Base-by-base conservation (phyloP, 2,329 filamentous ascomycete genomes). In the Stemphylium lycopersici region DNA sequence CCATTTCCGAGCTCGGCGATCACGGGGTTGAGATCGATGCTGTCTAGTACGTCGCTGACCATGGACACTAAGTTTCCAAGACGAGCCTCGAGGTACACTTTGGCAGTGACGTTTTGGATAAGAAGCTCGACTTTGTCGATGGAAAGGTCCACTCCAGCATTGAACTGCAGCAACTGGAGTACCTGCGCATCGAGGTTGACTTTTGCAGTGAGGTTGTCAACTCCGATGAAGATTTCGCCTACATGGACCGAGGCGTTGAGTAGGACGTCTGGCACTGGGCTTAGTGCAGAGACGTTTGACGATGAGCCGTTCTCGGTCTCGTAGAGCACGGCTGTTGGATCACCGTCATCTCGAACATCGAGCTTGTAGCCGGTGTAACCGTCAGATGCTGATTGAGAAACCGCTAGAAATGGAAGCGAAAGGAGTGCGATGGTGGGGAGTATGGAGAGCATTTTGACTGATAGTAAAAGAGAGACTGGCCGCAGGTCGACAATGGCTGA, bases 121-220 rank as follows among this genome's bases (percentile, higher is more conserved):
- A 75, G 75, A 10, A 87, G 76, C 37, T 77, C 71, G 39, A 87
- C 84, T 43, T 81, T 77, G 62, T 85, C 81, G 73, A 87, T 83
- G 45, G 78, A 81, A 2, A 83, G 78, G 65, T 84, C 82, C 33
- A 87, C 84, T 40, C 84, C 85, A 2, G 85, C 85, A 61, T 81
- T 85, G 78, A 87, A 86, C 52, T 80, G 75, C 39, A 87, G 79
- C 39, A 87, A 77, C 56, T 81, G 79, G 36, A 86, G 77, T 8
- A 87, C 83, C 67, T 85, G 80, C 4, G 83, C 83, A 56, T 85
- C 82, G 29, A 86, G 77, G 65, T 85, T 87, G 70, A 85, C 79
- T 66, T 85, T 84, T 10, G 84, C 84, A 1, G 82, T 84, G 50
- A 87, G 77, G 63, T 87, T 86, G 55, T 83, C 76, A 11, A 87